Evolutionary conservation across 306 rosid species (phyloP).

Genomic region (peach (Prunus persica)): DNA sequence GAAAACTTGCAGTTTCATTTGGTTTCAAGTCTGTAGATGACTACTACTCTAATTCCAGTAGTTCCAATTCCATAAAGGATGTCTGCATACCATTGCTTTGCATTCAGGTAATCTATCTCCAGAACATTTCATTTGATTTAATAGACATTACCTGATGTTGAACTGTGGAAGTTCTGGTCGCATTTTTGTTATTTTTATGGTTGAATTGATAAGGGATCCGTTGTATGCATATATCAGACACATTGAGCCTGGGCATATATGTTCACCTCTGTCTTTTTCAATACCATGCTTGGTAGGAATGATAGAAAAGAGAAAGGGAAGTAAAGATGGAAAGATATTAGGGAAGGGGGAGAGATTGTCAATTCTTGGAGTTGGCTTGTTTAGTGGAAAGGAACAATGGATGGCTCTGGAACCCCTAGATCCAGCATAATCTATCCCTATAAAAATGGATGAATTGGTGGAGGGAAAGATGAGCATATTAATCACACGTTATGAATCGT

Average conservation of each 20-base stretch:
- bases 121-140: not conserved
- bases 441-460: not conserved
- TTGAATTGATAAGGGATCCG: too few species aligned
- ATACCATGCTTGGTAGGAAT: too few species aligned
- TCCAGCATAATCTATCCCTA: not conserved
- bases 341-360: not conserved
- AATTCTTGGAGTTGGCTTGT: not conserved
- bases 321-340: too few species aligned
- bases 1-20: conserved; percentile 73
- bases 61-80: conserved; percentile 78
- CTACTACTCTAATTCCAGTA: conserved; percentile 71
- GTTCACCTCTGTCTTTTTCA: too few species aligned
- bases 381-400: not conserved
- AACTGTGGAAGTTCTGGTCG: not conserved
- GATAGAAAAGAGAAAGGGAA: too few species aligned
- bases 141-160: not conserved
- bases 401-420: not conserved
- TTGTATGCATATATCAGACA: too few species aligned
- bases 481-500: not conserved
- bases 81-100: conserved; percentile 84
- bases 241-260: too few species aligned
- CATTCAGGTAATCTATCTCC: conserved; percentile 63
- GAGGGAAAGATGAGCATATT: not conserved
- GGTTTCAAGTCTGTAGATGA: conserved; percentile 96
- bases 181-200: too few species aligned